These are phyloP conservation scores for Lentinus tigrinus DNA, from an alignment of 768 basidiomycete genomes.

Conservation along the genomic window DNA sequence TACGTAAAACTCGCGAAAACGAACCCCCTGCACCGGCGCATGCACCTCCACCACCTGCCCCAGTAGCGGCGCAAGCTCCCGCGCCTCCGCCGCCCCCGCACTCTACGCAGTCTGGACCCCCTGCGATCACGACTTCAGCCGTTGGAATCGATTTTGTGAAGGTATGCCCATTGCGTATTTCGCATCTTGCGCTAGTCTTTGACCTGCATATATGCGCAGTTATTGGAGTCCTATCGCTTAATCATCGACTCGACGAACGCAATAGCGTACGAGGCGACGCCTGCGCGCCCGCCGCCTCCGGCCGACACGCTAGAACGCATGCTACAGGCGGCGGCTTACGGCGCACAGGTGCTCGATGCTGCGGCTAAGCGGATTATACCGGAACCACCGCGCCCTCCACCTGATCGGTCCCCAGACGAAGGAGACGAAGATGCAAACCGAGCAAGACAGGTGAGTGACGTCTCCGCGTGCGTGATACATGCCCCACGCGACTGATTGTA, in stretches of 20 bases:
- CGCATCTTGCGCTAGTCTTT: no score
- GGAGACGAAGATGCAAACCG: constrained; percentile 6
- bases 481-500: not conserved
- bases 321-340: constrained; percentile 42
- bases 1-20: constrained; percentile 15
- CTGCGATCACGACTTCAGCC: constrained; percentile 19
- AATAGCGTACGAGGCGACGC: constrained; percentile 23
- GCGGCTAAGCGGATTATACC: constrained; percentile 18
- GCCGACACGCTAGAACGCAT: constrained; percentile 42
- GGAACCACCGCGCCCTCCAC: constrained; percentile 16
- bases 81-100: not conserved
- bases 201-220: constrained; percentile 24
- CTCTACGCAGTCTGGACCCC: constrained; percentile 20
- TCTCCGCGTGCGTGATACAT: not conserved
- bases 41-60: not conserved
- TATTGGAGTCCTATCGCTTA: constrained; percentile 43
- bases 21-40: constrained; percentile 16
- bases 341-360: constrained; percentile 45
- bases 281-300: constrained; percentile 25
- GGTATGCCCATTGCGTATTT: constrained; percentile 26
- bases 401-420: constrained; percentile 26
- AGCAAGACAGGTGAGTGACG: constrained; percentile 24
- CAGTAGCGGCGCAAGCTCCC: not conserved
- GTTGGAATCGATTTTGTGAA: constrained; percentile 42
- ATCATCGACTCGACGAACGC: constrained; percentile 41